These are phyloP conservation scores for Talaromyces sp. DNA, from an alignment of 2,329 filamentous ascomycete species.

Conservation along the genomic window DNA sequence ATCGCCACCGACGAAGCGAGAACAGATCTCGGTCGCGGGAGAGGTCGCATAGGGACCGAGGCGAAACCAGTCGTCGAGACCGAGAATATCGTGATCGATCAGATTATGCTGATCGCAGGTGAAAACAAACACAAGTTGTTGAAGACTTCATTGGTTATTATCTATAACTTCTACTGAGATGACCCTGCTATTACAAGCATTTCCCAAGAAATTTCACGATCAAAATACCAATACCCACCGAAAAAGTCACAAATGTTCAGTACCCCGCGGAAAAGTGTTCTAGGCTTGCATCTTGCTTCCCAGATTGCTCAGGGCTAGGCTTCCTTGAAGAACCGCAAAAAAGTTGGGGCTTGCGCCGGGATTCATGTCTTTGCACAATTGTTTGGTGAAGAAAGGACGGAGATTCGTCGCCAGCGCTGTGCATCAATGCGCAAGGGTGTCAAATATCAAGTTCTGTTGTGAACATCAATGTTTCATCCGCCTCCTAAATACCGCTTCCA, in stretches of 20 bases:
- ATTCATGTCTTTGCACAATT: background rate
- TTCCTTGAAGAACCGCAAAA: background rate
- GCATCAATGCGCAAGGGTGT: background rate
- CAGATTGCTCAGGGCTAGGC: background rate
- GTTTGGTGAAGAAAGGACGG: background rate
- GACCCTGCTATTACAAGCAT: background rate
- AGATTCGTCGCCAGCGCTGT: background rate
- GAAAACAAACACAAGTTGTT: background rate
- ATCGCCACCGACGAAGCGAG: constrained; percentile 30
- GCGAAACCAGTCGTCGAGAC: constrained; percentile 18
- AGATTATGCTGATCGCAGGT: constrained; percentile 6
- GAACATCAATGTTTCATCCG: constrained; percentile 16
- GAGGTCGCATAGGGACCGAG: constrained; percentile 24
- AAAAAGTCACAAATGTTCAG: background rate
- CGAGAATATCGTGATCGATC: constrained; percentile 9
- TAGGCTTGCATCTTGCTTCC: background rate
- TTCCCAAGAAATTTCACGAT: background rate
- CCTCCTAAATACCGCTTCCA: constrained; percentile 73
- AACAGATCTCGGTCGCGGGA: constrained; percentile 28
- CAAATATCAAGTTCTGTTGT: constrained; percentile 13
- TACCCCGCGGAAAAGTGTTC: background rate
- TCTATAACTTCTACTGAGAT: background rate
- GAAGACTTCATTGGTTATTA: background rate
- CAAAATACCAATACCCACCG: background rate
- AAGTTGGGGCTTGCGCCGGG: background rate